phyloP scores from a whole-genome alignment of 306 rosid genomes.

The Cajanus cajan region DNA sequence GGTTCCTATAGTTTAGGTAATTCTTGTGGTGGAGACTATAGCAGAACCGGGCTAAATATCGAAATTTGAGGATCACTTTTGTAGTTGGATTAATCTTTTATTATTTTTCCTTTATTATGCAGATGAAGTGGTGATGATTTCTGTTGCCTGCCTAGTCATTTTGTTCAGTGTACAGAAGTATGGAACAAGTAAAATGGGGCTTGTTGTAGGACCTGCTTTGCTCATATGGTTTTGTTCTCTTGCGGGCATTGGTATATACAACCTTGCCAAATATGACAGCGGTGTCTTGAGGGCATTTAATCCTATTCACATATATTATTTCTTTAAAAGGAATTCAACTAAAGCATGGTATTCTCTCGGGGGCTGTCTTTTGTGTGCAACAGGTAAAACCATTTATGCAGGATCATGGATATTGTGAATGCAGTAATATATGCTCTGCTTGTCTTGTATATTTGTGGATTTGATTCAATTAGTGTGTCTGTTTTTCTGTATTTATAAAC shows the following conservation, averaged over 20 bases:
- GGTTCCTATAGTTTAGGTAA: conserved; percentile 3
- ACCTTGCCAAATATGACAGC: conserved; percentile 75
- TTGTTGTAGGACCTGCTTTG: conserved; percentile 92
- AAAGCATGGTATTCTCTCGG: conserved; percentile 96
- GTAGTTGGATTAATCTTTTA: conserved; percentile 18
- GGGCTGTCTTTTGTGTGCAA: conserved; percentile 94
- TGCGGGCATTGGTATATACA: conserved; percentile 79
- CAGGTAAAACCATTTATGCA: conserved; percentile 53
- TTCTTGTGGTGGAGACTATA: not conserved
- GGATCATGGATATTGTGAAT: conserved; percentile 21
- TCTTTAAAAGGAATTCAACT: conserved; percentile 83
- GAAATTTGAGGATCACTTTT: not conserved
- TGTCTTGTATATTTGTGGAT: conserved; percentile 15
- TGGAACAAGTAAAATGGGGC: conserved; percentile 98
- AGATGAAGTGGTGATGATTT: conserved; percentile 87
- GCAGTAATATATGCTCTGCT: conserved; percentile 27
- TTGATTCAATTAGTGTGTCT: conserved; percentile 13
- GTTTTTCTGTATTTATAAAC: not conserved
- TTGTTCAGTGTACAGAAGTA: conserved; percentile 93
- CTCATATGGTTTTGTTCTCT: conserved; percentile 90
- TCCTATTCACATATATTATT: conserved; percentile 85
- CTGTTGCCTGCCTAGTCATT: conserved; percentile 80
- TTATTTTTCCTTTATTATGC: conserved; percentile 45
- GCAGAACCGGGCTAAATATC: conserved; percentile 13
- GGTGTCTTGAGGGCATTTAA: conserved; percentile 86